Percentiles rank a stretch among this genome's conserved stretches.
phyloP scores from a whole-genome alignment of 2,329 filamentous ascomycete species.

The Botrytis elliptica region DNA sequence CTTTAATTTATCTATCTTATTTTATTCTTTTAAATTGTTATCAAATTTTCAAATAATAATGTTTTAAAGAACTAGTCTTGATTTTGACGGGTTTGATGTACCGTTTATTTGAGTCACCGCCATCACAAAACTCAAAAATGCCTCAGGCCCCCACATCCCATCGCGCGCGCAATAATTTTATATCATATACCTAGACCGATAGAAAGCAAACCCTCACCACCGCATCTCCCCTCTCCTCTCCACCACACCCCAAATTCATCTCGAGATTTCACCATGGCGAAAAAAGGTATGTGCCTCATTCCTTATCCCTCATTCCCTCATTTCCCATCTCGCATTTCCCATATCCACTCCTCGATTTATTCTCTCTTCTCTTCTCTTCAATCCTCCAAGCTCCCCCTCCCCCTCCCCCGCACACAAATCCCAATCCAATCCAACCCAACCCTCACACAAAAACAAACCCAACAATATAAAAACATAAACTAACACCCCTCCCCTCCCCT shows the following conservation, averaged over 20 bases:
- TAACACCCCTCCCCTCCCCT: neutral
- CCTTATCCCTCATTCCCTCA: neutral
- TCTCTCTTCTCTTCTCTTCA: neutral
- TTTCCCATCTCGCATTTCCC: neutral
- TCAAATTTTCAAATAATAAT: no score
- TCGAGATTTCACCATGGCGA: neutral
- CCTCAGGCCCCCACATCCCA: no score
- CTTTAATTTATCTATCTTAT: no score
- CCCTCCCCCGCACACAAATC: neutral
- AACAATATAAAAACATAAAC: neutral
- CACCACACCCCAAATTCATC: neutral
- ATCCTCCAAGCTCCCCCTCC: neutral
- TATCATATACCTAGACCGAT: neutral
- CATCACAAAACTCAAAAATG: no score
- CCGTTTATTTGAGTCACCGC: no score
- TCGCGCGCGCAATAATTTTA: neutral
- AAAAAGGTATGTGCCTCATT: neutral
- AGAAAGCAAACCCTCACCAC: no score
- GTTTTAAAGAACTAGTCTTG: no score
- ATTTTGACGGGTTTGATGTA: no score
- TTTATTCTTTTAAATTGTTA: no score
- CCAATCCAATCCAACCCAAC: neutral
- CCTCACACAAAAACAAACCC: neutral
- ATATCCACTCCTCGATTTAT: neutral
- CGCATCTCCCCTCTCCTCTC: neutral